Evolutionary conservation across 2,329 filamentous ascomycete genomes (phyloP), one percentile per base, ranked within the genome.

Genomic region (Neofusicoccum cordaticola): DNA sequence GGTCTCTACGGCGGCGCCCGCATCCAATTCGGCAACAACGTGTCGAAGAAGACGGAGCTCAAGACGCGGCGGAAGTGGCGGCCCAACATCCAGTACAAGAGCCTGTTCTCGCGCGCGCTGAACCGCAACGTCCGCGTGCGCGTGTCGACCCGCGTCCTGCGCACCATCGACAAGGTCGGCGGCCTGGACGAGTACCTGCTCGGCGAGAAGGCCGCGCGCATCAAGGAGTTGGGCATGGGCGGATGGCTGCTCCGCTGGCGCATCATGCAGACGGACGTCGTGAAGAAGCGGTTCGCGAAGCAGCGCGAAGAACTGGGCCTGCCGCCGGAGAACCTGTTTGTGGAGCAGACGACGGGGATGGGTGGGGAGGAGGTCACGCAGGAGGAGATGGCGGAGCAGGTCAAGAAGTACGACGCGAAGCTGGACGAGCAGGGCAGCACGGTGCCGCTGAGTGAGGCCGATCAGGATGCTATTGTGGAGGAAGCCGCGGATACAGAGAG

Each of bases 231-330:
- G 65, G 95, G 95, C 4, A 88, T 94, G 61, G 90, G 90, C 69
- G 95, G 95, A 6, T 99, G 95, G 95, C 87, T 89, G 71, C 80
- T 99, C 72, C 84, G 95, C 68, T 97, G 93, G 91, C 86, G 91
- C 67, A 82, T 99, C 67, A 92, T 97, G 89, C 91, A 94, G 80
- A 93, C 88, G 4, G 80, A 83, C 1, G 79, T 80, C 19, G 85
- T 96, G 58, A 87, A 88, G 75, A 84, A 85, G 69, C 82, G 85
- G 68, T 91, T 93, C 73, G 84, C 84, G 47, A 75, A 79, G 57
- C 84, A 97, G 80, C 83, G 92, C 66, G 79, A 82, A 65, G 80
- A 80, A 19, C 75, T 95, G 57, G 91, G 92, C 0, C 73, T 97
- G 65, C 83, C 85, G 4, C 80, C 83, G 53, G 70, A 71, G 11